phyloP scores from a whole-genome alignment of 441 rosid species.

The Brassica hybrid region DNA sequence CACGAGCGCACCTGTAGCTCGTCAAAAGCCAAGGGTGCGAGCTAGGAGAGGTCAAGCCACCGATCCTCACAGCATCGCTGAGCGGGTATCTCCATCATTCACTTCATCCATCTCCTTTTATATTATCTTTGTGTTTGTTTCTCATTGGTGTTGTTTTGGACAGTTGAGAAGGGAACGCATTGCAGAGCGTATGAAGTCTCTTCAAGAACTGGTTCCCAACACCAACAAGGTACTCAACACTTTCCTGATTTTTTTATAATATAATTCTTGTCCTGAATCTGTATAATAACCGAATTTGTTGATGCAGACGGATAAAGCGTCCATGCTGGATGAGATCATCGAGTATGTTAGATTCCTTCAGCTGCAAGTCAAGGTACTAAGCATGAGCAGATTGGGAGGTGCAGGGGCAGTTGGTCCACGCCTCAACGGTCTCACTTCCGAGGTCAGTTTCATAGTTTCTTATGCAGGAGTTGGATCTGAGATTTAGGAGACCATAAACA shows the following conservation, averaged over 20 bases:
- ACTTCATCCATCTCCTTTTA: neutral
- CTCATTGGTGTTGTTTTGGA: constrained; percentile 8
- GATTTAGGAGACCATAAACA: no score
- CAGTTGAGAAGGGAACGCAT: constrained; percentile 85
- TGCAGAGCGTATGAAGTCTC: constrained; percentile 79
- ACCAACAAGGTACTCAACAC: constrained; percentile 60
- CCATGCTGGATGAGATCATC: constrained; percentile 97
- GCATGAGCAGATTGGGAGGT: constrained; percentile 94
- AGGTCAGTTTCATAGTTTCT: constrained; percentile 43
- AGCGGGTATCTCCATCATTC: constrained; percentile 52
- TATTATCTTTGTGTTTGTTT: neutral
- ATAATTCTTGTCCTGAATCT: constrained; percentile 3
- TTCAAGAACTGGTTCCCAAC: constrained; percentile 82
- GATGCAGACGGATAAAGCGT: constrained; percentile 46
- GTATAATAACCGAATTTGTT: constrained; percentile 9
- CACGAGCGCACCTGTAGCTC: constrained; percentile 39
- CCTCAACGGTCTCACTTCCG: constrained; percentile 74
- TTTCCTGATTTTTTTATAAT: neutral
- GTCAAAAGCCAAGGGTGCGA: constrained; percentile 65
- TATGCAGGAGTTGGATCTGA: neutral
- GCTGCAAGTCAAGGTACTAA: constrained; percentile 94
- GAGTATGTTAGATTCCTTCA: constrained; percentile 97
- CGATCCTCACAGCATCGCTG: constrained; percentile 92
- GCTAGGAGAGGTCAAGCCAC: constrained; percentile 94
- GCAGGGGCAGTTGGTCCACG: constrained; percentile 84